Base-by-base conservation (phyloP, 495 filamentous ascomycete genomes). In the Tuber umbilicatum region DNA sequence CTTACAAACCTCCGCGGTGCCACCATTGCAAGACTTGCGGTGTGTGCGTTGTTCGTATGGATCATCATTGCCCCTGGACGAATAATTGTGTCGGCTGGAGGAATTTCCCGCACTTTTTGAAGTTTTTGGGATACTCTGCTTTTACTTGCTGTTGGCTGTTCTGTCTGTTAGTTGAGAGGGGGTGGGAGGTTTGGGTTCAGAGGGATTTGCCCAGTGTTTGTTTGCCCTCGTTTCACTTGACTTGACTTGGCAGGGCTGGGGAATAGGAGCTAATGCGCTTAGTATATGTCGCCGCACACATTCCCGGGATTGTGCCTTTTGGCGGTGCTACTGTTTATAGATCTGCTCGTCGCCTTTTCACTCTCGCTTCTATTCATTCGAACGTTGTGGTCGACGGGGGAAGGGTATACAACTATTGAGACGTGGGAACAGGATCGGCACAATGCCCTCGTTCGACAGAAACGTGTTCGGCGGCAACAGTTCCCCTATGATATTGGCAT, bases 21-120 rank as follows among this genome's bases (percentile, higher is more conserved):
- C 96, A 99, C 85, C 95, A 99, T 85, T 99, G 95, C 86, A 91
- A 91, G 78, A 89, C 87, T 69, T 99, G 95, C 84, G 68, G 50
- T 23, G 93, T 91, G 83, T 99, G 95, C 84, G 90, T 98, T 74
- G 92, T 94, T 2, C 94, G 92, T 82, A 98, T 99, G 96, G 95
- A 99, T 85, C 95, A 99, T 84, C 95, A 99, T 85, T 99, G 95
- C 81, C 94, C 95, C 0, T 99, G 95, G 95, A 97, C 94, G 2
- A 84, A 86, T 67, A 97, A 96, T 83, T 99, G 95, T 84, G 93
- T 98, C 67, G 97, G 94, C 3, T 88, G 97, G 82, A 89, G 90
- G 72, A 96, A 94, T 19, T 91, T 94, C 80, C 94, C 94, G 17
- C 90, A 97, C 84, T 97, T 97, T 83, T 82, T 95, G 23, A 94